These are phyloP conservation scores for Colletotrichum graminicola DNA, from an alignment of 2,329 filamentous ascomycete species.

Conservation along the genomic window DNA sequence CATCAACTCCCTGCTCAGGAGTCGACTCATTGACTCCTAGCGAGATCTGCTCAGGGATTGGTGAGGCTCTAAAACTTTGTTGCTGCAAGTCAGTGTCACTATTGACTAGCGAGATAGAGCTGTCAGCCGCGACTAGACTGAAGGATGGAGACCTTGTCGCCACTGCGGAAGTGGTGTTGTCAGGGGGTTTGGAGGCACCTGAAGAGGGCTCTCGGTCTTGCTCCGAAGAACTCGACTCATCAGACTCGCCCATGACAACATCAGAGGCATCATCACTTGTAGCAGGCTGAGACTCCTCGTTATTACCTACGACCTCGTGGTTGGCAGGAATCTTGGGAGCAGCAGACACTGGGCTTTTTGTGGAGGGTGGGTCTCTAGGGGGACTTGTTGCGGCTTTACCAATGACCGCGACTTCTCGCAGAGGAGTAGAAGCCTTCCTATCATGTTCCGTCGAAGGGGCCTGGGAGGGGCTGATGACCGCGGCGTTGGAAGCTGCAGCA, in stretches of 20 bases:
- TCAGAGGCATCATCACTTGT: slow-evolving; percentile 37
- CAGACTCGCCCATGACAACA: slow-evolving; percentile 41
- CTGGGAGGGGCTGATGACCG: not conserved
- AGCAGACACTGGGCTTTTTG: slow-evolving; percentile 14
- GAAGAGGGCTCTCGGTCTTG: slow-evolving; percentile 49
- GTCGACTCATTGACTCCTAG: slow-evolving; percentile 41
- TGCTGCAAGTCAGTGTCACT: slow-evolving; percentile 47
- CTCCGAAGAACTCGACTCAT: slow-evolving; percentile 38
- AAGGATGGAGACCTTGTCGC: slow-evolving; percentile 68
- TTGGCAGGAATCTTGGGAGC: not conserved
- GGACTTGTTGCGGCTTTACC: slow-evolving; percentile 27
- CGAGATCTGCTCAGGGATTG: slow-evolving; percentile 42
- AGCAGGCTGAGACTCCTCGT: slow-evolving; percentile 24
- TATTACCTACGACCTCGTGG: not conserved
- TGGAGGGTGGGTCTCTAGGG: slow-evolving; percentile 7
- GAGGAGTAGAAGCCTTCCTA: not conserved
- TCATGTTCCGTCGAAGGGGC: slow-evolving; percentile 1
- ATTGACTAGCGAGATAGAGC: slow-evolving; percentile 44
- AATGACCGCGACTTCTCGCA: slow-evolving; percentile 27
- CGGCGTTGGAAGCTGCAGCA: not conserved
- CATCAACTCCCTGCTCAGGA: slow-evolving; percentile 46
- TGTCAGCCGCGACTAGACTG: slow-evolving; percentile 42
- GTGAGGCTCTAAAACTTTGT: slow-evolving; percentile 43
- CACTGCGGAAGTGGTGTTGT: slow-evolving; percentile 57
- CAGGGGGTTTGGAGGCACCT: slow-evolving; percentile 69